Percentiles rank a stretch among this genome's conserved stretches.
phyloP scores from a whole-genome alignment of 305 asterid genomes.

The Rubia balearica region DNA sequence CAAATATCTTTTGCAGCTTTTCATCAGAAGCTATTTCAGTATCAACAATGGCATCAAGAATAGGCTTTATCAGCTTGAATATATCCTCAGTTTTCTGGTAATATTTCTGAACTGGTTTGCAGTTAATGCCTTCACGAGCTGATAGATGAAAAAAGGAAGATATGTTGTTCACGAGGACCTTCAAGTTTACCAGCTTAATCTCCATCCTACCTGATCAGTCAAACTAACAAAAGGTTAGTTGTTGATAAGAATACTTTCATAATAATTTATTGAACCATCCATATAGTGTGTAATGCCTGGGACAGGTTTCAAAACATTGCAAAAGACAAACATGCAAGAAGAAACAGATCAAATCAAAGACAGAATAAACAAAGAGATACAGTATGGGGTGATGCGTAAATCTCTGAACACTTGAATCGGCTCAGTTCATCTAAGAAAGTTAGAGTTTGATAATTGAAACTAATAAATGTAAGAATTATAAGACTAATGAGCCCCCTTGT shows the following conservation, averaged over 20 bases:
- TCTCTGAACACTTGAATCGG: neutral
- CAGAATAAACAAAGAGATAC: neutral
- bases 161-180: conserved; percentile 60
- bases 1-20: conserved; percentile 45
- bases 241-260: neutral
- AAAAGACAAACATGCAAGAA: neutral
- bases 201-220: conserved; percentile 47
- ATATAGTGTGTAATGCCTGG: neutral
- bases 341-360: neutral
- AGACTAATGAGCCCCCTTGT: neutral
- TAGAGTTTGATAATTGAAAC: neutral
- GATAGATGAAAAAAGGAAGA: conserved; percentile 45
- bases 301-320: neutral
- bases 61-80: conserved; percentile 56
- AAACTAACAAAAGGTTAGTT: neutral
- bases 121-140: conserved; percentile 42
- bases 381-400: neutral
- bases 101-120: conserved; percentile 60
- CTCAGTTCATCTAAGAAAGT: neutral
- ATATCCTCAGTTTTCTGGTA: conserved; percentile 53
- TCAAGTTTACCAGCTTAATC: conserved; percentile 43
- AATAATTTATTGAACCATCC: neutral
- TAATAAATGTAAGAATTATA: neutral
- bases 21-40: conserved; percentile 48
- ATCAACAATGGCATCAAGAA: conserved; percentile 50